Percentiles rank a stretch among this genome's conserved stretches.
Evolutionary conservation across 176 grass and related monocot species (phyloP).

Genomic region (Triticum monococcum): DNA sequence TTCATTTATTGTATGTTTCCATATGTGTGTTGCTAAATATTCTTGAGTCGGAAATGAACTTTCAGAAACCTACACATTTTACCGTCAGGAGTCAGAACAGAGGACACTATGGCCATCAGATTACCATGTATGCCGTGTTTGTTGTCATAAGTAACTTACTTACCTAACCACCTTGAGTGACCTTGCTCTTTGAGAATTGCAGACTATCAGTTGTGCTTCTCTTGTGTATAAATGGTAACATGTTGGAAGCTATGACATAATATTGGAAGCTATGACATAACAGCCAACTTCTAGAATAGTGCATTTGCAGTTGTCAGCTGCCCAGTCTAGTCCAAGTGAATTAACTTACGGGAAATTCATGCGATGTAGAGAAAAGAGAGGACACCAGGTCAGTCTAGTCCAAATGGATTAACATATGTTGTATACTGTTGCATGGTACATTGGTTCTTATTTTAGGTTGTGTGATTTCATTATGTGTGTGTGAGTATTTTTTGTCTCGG

Average conservation of each 20-base stretch:
- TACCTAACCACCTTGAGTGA: background rate
- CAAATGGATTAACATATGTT: too few relatives aligned
- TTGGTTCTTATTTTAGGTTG: background rate
- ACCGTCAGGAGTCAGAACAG: slow-evolving; percentile 12
- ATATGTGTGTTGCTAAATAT: slow-evolving; percentile 11
- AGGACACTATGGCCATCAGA: slow-evolving; percentile 1
- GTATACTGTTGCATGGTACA: background rate
- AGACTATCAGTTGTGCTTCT: background rate
- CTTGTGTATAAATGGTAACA: background rate
- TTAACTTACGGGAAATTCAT: background rate
- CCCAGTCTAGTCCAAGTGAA: too few relatives aligned
- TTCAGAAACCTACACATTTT: background rate
- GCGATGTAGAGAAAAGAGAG: background rate
- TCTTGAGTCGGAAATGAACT: background rate
- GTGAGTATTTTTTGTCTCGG: background rate
- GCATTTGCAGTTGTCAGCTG: background rate
- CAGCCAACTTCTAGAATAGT: background rate
- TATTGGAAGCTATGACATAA: background rate
- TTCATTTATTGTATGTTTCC: background rate
- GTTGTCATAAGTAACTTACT: background rate
- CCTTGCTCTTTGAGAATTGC: background rate
- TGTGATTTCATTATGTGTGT: background rate
- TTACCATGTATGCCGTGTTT: background rate
- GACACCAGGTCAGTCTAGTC: background rate
- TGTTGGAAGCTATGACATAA: background rate